Evolutionary conservation across 2,329 filamentous ascomycete genomes (phyloP), one percentile per base, ranked within the genome.

Genomic region (Paraphaeosphaeria minitans): DNA sequence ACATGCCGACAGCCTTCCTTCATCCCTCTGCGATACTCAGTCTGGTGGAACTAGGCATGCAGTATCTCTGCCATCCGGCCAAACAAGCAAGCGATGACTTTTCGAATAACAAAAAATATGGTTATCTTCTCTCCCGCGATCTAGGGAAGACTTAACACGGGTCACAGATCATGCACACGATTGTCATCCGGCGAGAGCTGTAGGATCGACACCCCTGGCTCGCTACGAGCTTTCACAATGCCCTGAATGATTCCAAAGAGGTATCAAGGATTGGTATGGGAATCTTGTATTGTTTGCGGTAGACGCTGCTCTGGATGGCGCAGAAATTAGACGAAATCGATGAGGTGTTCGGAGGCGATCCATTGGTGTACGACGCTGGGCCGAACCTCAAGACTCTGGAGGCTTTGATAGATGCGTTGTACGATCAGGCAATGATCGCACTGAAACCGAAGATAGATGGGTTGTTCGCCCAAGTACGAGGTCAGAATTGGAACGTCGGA

Each of bases 271-370:
- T 66, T 19, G 56, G 69, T 29, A 71, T 78, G 72, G 53, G 61
- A 22, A 70, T 67, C 22, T 56, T 61, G 3, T 63, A 63, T 43
- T 68, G 67, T 12, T 56, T 74, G 57, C 58, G 72, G 27, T 76
- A 74, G 56, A 77, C 77, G 75, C 62, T 77, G 10, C 76, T n/a
- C 75, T 77, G 73, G 68, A 53, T 78, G 43, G 61, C 68, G 8
- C 63, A 64, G 8, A 68, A 72, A 33, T 42, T 77, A 16, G 68
- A 75, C 31, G 75, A 77, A 53, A 75, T 76, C 27, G 59, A 71
- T n/a, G 66, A 74, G 51, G 63, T 76, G 0, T 76, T 77, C 56
- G 71, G 68, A 1, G 73, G 64, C 55, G 76, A 77, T 63, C 65
- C 63, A 12, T 77, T 73, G 71, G 66, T 66, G 10, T 74, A 77